These are phyloP conservation scores for Ascochyta fabae DNA, from an alignment of 2,329 filamentous ascomycete genomes.

Conservation along the genomic window DNA sequence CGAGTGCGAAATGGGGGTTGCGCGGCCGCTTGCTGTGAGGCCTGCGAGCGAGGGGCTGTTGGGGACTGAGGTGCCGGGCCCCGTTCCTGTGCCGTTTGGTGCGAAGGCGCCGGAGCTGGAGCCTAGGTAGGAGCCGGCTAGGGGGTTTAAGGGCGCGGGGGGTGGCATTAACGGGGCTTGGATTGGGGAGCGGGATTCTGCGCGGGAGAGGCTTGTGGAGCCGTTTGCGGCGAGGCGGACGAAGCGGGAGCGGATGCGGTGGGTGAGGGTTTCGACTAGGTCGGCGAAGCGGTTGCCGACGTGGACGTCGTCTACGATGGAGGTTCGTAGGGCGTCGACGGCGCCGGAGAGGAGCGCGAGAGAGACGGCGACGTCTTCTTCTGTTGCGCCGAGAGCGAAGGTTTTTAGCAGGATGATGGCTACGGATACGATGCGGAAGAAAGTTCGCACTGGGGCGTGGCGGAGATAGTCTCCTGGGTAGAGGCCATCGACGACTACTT, in stretches of 20 bases:
- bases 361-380: slow-evolving; percentile 77
- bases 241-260: slow-evolving; percentile 75
- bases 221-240: slow-evolving; percentile 62
- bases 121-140: slow-evolving; percentile 25
- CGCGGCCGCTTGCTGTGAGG: slow-evolving; percentile 39
- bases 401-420: slow-evolving; percentile 86
- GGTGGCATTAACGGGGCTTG: slow-evolving; percentile 45
- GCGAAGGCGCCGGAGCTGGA: slow-evolving; percentile 5
- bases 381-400: slow-evolving; percentile 79
- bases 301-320: slow-evolving; percentile 84
- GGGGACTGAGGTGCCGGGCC: slow-evolving; percentile 28
- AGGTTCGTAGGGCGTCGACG: slow-evolving; percentile 75
- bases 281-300: slow-evolving; percentile 85
- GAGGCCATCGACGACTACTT: slow-evolving; percentile 77
- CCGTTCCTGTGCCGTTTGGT: slow-evolving; percentile 18
- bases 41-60: slow-evolving; percentile 33
- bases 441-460: slow-evolving; percentile 82
- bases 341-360: slow-evolving; percentile 77
- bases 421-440: slow-evolving; percentile 84
- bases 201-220: slow-evolving; percentile 48
- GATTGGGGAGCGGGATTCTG: slow-evolving; percentile 35
- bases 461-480: slow-evolving; percentile 77
- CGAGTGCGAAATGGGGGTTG: slow-evolving; percentile 40
- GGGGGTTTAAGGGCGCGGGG: slow-evolving; percentile 28
- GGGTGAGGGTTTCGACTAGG: slow-evolving; percentile 78